A percentile compares a stretch with the other conserved stretches of the same genome.
Conservation (phyloP, 306 rosid genomes). For the Trifolium pratense region DNA sequence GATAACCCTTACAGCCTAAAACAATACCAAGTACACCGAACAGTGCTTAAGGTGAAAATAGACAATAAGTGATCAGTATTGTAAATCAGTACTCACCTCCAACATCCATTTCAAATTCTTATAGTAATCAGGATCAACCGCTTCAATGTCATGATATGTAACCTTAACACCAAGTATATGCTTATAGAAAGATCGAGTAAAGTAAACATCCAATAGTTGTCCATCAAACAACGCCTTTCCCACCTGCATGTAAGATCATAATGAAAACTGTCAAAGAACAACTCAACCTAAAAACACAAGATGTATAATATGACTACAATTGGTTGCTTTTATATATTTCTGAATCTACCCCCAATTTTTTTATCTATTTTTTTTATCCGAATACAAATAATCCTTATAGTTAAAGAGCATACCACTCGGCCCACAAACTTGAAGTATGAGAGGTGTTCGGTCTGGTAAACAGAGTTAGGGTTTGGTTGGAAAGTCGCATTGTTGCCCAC, state of each 20-base stretch:
- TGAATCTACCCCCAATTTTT: neutral
- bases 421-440: constrained; percentile 98
- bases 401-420: constrained; percentile 79
- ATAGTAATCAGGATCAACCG: constrained; percentile 98
- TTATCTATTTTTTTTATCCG: neutral
- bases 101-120: constrained; percentile 98
- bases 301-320: neutral
- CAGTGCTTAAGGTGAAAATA: neutral
- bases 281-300: constrained; percentile 21
- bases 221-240: constrained; percentile 98
- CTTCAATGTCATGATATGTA: constrained; percentile 99
- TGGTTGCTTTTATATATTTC: neutral
- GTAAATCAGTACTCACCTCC: constrained; percentile 68
- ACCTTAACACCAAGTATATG: constrained; percentile 97
- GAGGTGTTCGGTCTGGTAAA: constrained; percentile 96
- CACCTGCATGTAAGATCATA: constrained; percentile 65
- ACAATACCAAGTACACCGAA: neutral
- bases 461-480: constrained; percentile 99
- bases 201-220: constrained; percentile 97
- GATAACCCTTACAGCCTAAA: neutral
- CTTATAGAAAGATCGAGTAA: constrained; percentile 97
- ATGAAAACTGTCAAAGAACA: constrained; percentile 36
- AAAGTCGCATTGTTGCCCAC: constrained; percentile 95
- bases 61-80: constrained; percentile 19
- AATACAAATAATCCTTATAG: neutral